Percentiles rank a stretch among this genome's conserved stretches.
phyloP scores from a whole-genome alignment of 2,329 filamentous ascomycete species.

The Cryphonectria nitschkei region DNA sequence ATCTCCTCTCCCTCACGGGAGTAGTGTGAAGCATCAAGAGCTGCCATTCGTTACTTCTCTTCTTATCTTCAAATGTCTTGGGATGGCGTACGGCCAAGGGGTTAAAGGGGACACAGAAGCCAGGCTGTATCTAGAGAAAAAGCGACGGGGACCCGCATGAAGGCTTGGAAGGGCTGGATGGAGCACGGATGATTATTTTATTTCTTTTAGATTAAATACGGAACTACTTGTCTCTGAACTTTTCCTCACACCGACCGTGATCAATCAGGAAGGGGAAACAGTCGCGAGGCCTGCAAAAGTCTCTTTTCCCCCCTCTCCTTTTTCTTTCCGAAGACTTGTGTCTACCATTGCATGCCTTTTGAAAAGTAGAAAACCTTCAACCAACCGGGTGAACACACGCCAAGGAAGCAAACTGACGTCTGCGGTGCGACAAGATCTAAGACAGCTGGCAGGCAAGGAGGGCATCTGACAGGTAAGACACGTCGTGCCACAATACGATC shows the following conservation, averaged over 20 bases:
- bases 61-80: constrained; percentile 2
- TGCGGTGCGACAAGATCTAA: constrained; percentile 23
- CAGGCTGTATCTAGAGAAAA: constrained; percentile 16
- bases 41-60: constrained; percentile 22
- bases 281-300: background rate
- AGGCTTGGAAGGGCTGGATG: background rate
- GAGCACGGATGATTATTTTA: constrained; percentile 16
- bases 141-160: background rate
- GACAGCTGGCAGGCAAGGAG: constrained; percentile 23
- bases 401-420: constrained; percentile 18
- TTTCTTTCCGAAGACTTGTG: background rate
- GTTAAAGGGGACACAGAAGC: background rate
- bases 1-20: constrained; percentile 24
- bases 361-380: background rate
- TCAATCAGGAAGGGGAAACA: background rate
- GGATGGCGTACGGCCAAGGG: constrained; percentile 12
- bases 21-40: constrained; percentile 20
- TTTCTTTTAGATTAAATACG: constrained; percentile 22
- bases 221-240: background rate
- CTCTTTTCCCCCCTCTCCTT: too few species aligned
- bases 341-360: background rate
- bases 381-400: constrained; percentile 5
- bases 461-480: constrained; percentile 15
- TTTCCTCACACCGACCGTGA: background rate
- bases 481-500: background rate